A percentile compares a stretch with the other conserved stretches of the same genome.
Conservation (phyloP, 2,329 filamentous ascomycete species). For the Venturia asperata region DNA sequence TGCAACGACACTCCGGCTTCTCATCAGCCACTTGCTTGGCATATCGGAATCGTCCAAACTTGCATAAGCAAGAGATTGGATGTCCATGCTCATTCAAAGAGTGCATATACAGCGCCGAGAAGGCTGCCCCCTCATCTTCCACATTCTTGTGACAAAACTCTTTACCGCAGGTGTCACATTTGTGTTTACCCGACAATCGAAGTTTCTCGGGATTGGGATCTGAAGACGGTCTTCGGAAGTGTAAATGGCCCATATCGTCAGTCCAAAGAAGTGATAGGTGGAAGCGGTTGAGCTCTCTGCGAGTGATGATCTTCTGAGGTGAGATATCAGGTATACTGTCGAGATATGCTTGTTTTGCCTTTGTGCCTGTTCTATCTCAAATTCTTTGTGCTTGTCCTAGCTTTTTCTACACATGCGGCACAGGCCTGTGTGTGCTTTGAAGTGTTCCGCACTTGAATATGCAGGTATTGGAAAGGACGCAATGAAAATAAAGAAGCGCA, state of each 20-base stretch:
- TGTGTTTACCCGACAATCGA: neutral
- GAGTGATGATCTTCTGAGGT: neutral
- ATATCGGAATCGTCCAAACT: neutral
- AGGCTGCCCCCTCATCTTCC: neutral
- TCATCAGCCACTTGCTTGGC: neutral
- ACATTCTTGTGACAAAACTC: neutral
- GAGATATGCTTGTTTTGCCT: neutral
- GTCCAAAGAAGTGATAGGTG: neutral
- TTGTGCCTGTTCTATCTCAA: neutral
- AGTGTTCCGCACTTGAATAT: neutral
- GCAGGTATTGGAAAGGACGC: neutral
- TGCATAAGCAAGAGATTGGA: neutral
- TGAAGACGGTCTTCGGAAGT: neutral
- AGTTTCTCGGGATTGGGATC: neutral
- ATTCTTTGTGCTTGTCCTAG: neutral
- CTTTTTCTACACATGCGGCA: neutral
- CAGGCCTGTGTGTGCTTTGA: neutral
- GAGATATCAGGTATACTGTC: neutral
- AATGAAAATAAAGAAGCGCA: neutral
- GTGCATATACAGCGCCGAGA: neutral
- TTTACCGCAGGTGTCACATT: neutral
- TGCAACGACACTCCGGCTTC: neutral
- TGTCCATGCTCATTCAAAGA: neutral
- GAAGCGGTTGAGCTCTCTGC: neutral
- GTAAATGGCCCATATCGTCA: neutral